These are phyloP conservation scores for Oidiodendron maius DNA, from an alignment of 495 filamentous ascomycete species.

Conservation along the genomic window DNA sequence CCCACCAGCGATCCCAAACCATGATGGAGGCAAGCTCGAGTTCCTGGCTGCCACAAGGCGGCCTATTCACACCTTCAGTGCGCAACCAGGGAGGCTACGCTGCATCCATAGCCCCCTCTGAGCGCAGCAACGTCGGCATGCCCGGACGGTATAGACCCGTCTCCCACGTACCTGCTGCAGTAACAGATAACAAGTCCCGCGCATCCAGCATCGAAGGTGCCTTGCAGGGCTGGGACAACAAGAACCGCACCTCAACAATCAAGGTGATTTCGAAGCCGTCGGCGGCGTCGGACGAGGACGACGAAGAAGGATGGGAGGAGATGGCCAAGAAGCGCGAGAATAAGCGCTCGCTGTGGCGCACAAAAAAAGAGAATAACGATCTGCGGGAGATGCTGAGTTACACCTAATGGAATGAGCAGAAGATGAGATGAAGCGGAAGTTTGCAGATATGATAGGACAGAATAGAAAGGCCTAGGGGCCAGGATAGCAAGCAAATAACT, in stretches of 20 bases:
- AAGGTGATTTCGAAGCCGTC: constrained; percentile 19
- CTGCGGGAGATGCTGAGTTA: constrained; percentile 20
- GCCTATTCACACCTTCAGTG: constrained; percentile 41
- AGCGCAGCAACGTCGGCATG: constrained; percentile 87
- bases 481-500: too few species aligned
- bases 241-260: constrained; percentile 26
- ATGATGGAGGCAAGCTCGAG: constrained; percentile 66
- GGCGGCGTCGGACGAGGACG: constrained; percentile 66
- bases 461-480: too few species aligned
- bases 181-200: constrained; percentile 33
- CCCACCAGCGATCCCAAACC: constrained; percentile 57
- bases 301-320: constrained; percentile 75
- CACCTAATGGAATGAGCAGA: not conserved
- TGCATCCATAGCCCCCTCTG: constrained; percentile 79
- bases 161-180: constrained; percentile 47
- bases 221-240: constrained; percentile 41
- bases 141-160: constrained; percentile 93
- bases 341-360: constrained; percentile 68
- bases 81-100: constrained; percentile 38
- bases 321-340: constrained; percentile 81
- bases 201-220: constrained; percentile 46
- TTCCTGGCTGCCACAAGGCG: constrained; percentile 38
- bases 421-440: not conserved
- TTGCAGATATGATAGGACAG: not conserved
- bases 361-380: constrained; percentile 47